phyloP scores from a whole-genome alignment of 495 filamentous ascomycete species.

The Platismatia glauca region DNA sequence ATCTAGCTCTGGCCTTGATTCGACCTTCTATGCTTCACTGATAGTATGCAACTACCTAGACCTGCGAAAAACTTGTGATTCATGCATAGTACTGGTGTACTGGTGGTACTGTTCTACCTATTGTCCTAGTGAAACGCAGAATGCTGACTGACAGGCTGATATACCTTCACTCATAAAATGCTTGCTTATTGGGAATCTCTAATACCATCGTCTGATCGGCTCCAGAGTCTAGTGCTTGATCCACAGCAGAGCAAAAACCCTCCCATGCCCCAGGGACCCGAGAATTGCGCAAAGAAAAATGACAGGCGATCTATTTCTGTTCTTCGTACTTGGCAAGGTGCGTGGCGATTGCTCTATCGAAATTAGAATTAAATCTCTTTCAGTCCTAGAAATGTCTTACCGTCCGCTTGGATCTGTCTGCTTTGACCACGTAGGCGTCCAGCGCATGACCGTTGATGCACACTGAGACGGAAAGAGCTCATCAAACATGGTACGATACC shows the following conservation, averaged over 20 bases:
- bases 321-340: slow-evolving; percentile 60
- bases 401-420: slow-evolving; percentile 90
- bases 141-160: too few relatives aligned
- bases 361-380: slow-evolving; percentile 20
- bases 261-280: not conserved
- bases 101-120: too few relatives aligned
- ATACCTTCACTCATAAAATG: not conserved
- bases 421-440: slow-evolving; percentile 96
- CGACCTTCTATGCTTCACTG: too few relatives aligned
- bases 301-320: slow-evolving; percentile 17
- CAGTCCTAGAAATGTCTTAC: slow-evolving; percentile 39
- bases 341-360: slow-evolving; percentile 54
- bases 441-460: slow-evolving; percentile 87
- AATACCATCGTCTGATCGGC: not conserved
- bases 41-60: too few relatives aligned
- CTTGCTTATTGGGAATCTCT: not conserved
- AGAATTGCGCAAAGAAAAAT: not conserved
- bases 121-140: too few relatives aligned
- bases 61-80: too few relatives aligned
- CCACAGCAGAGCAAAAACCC: not conserved
- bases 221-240: not conserved
- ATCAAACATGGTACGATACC: slow-evolving; percentile 97
- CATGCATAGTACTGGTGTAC: too few relatives aligned
- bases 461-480: slow-evolving; percentile 93
- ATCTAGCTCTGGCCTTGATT: too few relatives aligned